phyloP scores from a whole-genome alignment of 495 filamentous ascomycete species.

The Penicillium maclennaniae region DNA sequence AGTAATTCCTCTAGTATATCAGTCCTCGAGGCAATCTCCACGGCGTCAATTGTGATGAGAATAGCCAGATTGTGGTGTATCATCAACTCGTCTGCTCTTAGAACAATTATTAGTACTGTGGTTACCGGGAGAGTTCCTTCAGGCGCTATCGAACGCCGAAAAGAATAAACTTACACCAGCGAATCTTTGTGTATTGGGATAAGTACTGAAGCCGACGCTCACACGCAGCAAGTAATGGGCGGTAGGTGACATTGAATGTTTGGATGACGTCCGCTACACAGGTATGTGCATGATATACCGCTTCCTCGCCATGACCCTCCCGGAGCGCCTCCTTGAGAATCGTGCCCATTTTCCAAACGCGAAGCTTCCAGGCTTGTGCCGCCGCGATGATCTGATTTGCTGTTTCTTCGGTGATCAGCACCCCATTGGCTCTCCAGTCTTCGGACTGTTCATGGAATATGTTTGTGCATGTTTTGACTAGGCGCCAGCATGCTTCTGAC shows the following conservation, averaged over 20 bases:
- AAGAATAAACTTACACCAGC: conserved; percentile 13
- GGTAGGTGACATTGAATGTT: conserved; percentile 16
- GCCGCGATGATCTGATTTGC: conserved; percentile 21
- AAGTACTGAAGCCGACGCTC: conserved; percentile 18
- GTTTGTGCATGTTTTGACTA: conserved; percentile 17
- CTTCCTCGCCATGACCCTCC: conserved; percentile 16
- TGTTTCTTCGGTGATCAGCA: conserved; percentile 15
- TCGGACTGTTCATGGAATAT: conserved; percentile 19
- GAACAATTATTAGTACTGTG: not conserved
- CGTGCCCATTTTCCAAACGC: conserved; percentile 16
- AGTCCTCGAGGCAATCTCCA: conserved; percentile 12
- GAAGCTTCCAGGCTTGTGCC: conserved; percentile 13
- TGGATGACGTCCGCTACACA: conserved; percentile 14
- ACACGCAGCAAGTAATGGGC: conserved; percentile 10
- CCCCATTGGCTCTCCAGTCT: conserved; percentile 11
- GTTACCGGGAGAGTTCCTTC: not conserved
- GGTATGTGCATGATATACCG: conserved; percentile 12
- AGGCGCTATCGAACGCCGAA: not conserved
- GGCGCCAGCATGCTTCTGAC: conserved; percentile 12
- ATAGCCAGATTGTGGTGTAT: conserved; percentile 17
- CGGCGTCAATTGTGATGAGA: conserved; percentile 13
- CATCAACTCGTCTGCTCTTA: conserved; percentile 11
- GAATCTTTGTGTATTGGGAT: conserved; percentile 14
- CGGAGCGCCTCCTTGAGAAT: conserved; percentile 18
- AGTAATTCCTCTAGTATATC: conserved; percentile 16